Evolutionary conservation across 805 yeast species (phyloP), one percentile per base, ranked within the genome.

Genomic region (Isabelozyma pseudorhagii): DNA sequence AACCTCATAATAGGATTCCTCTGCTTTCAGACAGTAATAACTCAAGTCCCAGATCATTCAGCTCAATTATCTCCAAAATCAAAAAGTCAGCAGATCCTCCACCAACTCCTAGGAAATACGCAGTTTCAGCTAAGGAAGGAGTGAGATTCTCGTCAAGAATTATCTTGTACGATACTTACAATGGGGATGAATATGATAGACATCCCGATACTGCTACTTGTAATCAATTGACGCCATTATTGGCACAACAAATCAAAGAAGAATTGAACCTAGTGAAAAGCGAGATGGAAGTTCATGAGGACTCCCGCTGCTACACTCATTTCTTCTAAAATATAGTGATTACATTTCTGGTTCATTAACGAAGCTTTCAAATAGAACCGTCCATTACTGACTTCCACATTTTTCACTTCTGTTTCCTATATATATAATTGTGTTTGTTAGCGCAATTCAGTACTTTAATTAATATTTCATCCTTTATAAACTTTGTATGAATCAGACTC

Each of bases 191-290:
- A 55, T 93, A 93, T 66, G 97, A 93, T 66, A 82, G 99, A 59
- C 90, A 85, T 55, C 97, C 97, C 0, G 97, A 91, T 54, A 75
- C 84, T 28, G 96, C 96, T 3, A 91, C 97, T 2, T 93, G 97
- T 69, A 90, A 92, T 67, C 90, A 86, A 62, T 75, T 91, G 64
- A 91, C 97, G 1, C 97, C 97, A 5, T 75, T 79, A 50, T 69
- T 91, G 62, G 97, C 97, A 0, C 91, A 89, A 65, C 82, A 81
- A 67, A 90, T 93, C 58, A 87, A 85, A 68, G 87, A 85, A 38
- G 98, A 93, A 67, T 73, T 93, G 63, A 92, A 94, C 67, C 79
- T 75, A 47, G 69, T 91, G 62, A 92, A 90, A 70, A 72, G 83
- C 18, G 82, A 80, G 52, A 93, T 93, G 99, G 84, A 78, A 34